Evolutionary conservation across 139 green algal species (phyloP).

Genomic region (Closterium sp.): DNA sequence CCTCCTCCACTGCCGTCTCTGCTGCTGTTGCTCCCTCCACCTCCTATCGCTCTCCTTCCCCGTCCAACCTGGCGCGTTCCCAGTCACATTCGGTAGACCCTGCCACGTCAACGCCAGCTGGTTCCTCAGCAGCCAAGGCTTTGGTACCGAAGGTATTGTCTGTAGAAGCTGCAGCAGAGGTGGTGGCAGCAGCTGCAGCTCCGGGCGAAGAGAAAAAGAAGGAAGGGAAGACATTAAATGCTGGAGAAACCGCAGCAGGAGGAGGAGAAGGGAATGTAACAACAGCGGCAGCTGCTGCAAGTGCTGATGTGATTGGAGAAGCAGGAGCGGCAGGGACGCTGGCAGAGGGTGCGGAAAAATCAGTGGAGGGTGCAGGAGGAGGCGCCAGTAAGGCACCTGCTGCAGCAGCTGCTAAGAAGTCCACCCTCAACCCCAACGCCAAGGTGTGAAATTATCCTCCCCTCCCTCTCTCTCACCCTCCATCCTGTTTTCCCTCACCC

Average conservation of each 20-base stretch:
- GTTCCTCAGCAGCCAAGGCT: background rate
- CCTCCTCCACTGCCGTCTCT: background rate
- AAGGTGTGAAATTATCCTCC: background rate
- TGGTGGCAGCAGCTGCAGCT: too few relatives aligned
- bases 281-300: background rate
- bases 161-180: background rate
- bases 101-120: background rate
- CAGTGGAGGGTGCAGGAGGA: too few relatives aligned
- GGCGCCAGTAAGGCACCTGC: background rate
- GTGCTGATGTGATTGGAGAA: background rate
- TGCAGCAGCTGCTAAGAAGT: background rate
- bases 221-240: background rate
- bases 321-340: background rate
- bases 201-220: too few relatives aligned
- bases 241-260: background rate
- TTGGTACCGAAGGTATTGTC: background rate
- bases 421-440: background rate
- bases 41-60: background rate
- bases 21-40: background rate
- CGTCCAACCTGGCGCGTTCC: background rate
- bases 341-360: background rate
- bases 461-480: background rate
- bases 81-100: background rate
- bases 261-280: background rate
- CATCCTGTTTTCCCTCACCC: too few relatives aligned